These are phyloP conservation scores for Oehlia diaphana DNA, from an alignment of 192 early-diverging fungal species.

Conservation along the genomic window DNA sequence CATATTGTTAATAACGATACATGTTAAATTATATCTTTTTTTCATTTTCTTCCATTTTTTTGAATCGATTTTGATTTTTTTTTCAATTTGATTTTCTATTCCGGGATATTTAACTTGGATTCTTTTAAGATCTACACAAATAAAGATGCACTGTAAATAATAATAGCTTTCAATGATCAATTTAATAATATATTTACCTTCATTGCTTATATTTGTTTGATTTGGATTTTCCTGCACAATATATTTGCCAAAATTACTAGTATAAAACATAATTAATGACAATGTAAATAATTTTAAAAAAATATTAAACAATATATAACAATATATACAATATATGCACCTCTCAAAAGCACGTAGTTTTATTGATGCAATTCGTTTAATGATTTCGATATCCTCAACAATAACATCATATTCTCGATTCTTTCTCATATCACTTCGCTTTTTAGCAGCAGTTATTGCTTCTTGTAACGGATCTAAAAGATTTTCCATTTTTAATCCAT, in stretches of 20 bases:
- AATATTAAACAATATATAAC: not conserved
- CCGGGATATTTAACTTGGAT: not conserved
- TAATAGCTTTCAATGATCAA: not conserved
- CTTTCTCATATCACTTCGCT: not conserved
- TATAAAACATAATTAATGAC: no score
- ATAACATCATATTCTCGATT: not conserved
- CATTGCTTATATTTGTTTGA: no score
- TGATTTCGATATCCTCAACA: not conserved
- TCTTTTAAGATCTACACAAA: not conserved
- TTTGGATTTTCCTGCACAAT: no score
- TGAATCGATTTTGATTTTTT: not conserved
- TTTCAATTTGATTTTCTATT: not conserved
- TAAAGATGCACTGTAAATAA: no score
- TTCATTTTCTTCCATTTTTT: not conserved
- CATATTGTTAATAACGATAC: not conserved
- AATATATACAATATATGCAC: not conserved
- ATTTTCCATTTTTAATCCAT: slow-evolving; percentile 5
- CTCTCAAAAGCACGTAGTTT: not conserved
- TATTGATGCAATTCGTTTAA: not conserved
- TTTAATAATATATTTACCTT: no score
- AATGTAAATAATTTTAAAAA: no score
- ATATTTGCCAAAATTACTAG: no score
- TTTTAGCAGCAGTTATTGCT: not conserved
- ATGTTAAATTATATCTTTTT: not conserved
- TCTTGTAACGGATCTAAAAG: not conserved